Evolutionary conservation across 2,329 filamentous ascomycete genomes (phyloP).

Genomic region (Thermothelomyces thermophilus): DNA sequence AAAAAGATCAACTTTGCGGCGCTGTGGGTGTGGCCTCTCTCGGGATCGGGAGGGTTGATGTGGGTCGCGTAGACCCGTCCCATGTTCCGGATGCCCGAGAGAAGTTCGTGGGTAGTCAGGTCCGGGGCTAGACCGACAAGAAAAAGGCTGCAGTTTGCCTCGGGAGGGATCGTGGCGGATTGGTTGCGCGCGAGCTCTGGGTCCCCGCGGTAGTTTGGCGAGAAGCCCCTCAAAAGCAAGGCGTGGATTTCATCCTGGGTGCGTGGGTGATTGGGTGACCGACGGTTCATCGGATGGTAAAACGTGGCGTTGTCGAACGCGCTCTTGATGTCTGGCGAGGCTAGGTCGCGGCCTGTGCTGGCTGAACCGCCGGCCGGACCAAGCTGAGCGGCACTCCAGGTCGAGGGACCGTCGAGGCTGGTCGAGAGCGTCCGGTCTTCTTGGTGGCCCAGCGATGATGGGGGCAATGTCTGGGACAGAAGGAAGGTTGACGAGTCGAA

Average conservation of each 20-base stretch:
- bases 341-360: too few relatives aligned
- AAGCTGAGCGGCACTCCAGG: too few relatives aligned
- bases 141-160: constrained; percentile 46
- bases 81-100: constrained; percentile 37
- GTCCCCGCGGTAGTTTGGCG: constrained; percentile 36
- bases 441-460: background rate
- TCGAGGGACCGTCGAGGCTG: too few relatives aligned
- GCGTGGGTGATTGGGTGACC: background rate
- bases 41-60: constrained; percentile 42
- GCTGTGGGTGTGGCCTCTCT: constrained; percentile 30
- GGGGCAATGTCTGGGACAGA: too few relatives aligned
- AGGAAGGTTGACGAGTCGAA: background rate
- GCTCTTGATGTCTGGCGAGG: too few relatives aligned
- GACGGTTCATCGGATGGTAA: constrained; percentile 21
- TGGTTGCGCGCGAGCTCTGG: constrained; percentile 32
- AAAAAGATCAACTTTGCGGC: constrained; percentile 48
- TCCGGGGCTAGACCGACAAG: constrained; percentile 43
- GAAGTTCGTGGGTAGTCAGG: constrained; percentile 38
- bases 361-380: too few relatives aligned
- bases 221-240: constrained; percentile 27
- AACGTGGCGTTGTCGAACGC: background rate
- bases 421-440: background rate
- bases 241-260: constrained; percentile 10
- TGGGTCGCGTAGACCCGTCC: constrained; percentile 47
- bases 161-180: constrained; percentile 34